Evolutionary conservation across 1,284 basidiomycete species (phyloP), one percentile per base, ranked within the genome.

Genomic region (Ganoderma resinaceum): DNA sequence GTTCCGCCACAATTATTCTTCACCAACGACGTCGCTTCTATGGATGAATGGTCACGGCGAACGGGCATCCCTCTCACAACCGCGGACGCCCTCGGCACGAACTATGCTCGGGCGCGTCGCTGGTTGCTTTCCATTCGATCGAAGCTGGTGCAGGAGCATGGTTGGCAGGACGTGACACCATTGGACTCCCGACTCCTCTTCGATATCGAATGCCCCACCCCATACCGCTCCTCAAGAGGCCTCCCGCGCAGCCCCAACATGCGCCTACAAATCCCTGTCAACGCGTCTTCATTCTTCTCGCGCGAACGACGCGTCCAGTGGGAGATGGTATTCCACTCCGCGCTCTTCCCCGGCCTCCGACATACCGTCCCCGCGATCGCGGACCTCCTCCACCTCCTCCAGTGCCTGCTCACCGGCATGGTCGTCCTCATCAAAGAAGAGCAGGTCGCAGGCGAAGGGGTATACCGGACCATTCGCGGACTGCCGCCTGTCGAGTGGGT

Each of bases 271-370:
- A 86, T 93, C 61, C 92, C 92, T 8, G 82, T 89, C 66, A 87
- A 94, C 72, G 92, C 92, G 60, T 90, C 89, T 38, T 92, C 92
- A 23, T 94, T 94, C 80, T 94, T 94, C 81, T 91, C 90, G 63
- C 91, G 92, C 16, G 91, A 94, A 78, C 84, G 93, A 74, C 87
- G 91, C 70, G 86, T 94, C 57, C 92, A 94, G 76, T 94, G 93
- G 92, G 89, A 94, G 78, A 94, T 94, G 92, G 91, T 93, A 72
- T 94, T 94, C 78, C 92, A 94, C 79, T 89, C 88, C 76, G 91
- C 93, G 77, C 88, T 90, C 67, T 94, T 94, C 82, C 91, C 91
- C 72, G 90, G 89, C 55, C 87, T 93, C 72, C 86, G 92, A 57
- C 91, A 92, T 80, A 89, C 91, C 76, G 89, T 91, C 66, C 88